Percentiles rank a stretch among this genome's conserved stretches.
phyloP scores from a whole-genome alignment of 2,329 filamentous ascomycete species.

The Pseudonectria foliicola region DNA sequence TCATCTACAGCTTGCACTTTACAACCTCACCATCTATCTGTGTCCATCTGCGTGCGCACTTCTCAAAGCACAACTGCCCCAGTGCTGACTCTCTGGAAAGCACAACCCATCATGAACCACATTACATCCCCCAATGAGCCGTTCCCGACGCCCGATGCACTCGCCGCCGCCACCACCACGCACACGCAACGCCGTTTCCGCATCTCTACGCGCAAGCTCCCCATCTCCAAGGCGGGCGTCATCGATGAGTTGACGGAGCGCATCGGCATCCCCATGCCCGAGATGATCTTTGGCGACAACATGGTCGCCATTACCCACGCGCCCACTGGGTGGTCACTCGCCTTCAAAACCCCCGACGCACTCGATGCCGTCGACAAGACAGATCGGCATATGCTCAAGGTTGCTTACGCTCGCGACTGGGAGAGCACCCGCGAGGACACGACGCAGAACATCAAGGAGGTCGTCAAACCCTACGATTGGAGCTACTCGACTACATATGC shows the following conservation, averaged over 20 bases:
- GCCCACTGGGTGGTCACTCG: conserved; percentile 68
- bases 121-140: conserved; percentile 39
- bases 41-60: too few relatives aligned
- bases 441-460: conserved; percentile 81
- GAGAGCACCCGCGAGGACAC: conserved; percentile 60
- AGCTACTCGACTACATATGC: conserved; percentile 87
- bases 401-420: conserved; percentile 90
- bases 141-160: conserved; percentile 45
- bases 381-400: conserved; percentile 81
- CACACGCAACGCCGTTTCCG: conserved; percentile 60
- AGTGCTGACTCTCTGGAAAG: conserved; percentile 4
- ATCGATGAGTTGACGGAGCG: conserved; percentile 78
- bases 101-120: conserved; percentile 30
- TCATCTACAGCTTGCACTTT: too few relatives aligned
- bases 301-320: conserved; percentile 66
- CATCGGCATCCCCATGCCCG: conserved; percentile 80
- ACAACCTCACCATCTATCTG: too few relatives aligned
- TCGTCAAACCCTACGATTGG: conserved; percentile 97
- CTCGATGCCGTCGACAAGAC: conserved; percentile 93
- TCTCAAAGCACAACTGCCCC: conserved; percentile 2
- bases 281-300: conserved; percentile 99
- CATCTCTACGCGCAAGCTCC: conserved; percentile 79
- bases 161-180: conserved; percentile 47
- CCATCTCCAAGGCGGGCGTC: conserved; percentile 84
- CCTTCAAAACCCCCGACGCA: conserved; percentile 80